These are phyloP conservation scores for Penicillium brevicompactum DNA, from an alignment of 2,329 filamentous ascomycete genomes.

Conservation along the genomic window DNA sequence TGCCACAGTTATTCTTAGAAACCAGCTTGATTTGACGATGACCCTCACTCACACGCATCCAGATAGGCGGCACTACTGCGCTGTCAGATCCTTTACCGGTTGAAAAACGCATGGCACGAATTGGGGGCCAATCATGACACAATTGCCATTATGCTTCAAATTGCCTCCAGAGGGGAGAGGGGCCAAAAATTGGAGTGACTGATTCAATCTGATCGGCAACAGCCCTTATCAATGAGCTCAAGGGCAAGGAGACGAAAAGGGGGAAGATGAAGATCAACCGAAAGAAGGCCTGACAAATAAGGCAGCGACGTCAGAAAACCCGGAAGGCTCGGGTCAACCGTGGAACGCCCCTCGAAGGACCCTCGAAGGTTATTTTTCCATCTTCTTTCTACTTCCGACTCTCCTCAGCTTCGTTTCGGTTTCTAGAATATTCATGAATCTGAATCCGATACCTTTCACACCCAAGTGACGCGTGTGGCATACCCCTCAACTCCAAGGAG, in stretches of 20 bases:
- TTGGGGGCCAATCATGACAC: too few species aligned
- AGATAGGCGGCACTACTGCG: not conserved
- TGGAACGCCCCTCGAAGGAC: not conserved
- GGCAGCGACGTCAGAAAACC: not conserved
- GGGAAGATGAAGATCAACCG: not conserved
- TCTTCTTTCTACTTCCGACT: not conserved
- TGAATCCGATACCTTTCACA: not conserved
- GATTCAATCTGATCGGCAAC: too few species aligned
- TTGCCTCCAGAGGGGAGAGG: too few species aligned
- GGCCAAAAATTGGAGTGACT: too few species aligned
- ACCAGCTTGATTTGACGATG: not conserved
- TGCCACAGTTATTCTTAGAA: too few species aligned
- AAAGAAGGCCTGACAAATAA: not conserved
- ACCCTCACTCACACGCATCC: not conserved
- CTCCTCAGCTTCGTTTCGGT: not conserved
- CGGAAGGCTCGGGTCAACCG: conserved; percentile 5
- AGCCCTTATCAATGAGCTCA: not conserved
- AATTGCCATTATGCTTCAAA: too few species aligned
- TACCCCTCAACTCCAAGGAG: conserved; percentile 1
- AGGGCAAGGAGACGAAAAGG: not conserved
- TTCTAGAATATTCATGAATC: not conserved
- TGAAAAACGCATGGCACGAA: not conserved
- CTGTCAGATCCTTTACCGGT: not conserved
- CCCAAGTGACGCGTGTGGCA: not conserved
- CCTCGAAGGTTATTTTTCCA: not conserved